phyloP scores from a whole-genome alignment of 139 green algal species.

The Diplosphaera chodatii region DNA sequence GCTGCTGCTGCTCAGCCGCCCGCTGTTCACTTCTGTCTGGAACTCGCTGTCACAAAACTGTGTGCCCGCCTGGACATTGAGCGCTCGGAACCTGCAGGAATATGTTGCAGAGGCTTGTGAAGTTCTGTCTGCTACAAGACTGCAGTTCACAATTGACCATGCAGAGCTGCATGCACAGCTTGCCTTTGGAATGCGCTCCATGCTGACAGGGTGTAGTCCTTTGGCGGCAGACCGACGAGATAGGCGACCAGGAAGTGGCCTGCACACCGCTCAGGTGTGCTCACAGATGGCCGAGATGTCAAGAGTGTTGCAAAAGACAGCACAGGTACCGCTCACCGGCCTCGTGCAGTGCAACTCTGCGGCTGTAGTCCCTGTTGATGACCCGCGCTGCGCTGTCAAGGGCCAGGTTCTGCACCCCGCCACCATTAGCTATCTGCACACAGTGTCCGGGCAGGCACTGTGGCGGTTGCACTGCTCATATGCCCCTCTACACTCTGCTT shows the following conservation, averaged over 20 bases:
- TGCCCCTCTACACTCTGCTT: neutral
- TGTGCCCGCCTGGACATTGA: constrained; percentile 94
- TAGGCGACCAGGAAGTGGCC: constrained; percentile 95
- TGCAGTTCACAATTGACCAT: too few species aligned
- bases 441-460: too few species aligned
- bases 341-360: constrained; percentile 77
- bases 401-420: constrained; percentile 68
- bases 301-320: too few species aligned
- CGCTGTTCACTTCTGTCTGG: constrained; percentile 62
- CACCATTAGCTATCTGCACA: constrained; percentile 40
- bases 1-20: constrained; percentile 47
- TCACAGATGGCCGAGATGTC: too few species aligned
- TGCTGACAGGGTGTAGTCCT: constrained; percentile 79
- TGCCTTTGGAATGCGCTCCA: constrained; percentile 74
- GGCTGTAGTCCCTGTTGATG: constrained; percentile 43
- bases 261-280: too few species aligned
- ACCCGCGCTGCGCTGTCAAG: constrained; percentile 64
- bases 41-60: constrained; percentile 92
- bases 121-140: too few species aligned
- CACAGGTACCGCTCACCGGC: too few species aligned
- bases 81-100: constrained; percentile 51
- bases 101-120: too few species aligned
- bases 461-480: too few species aligned
- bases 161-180: too few species aligned
- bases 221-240: constrained; percentile 82